A percentile compares a stretch with the other conserved stretches of the same genome.
Conservation (phyloP, 2,329 filamentous ascomycete species). For the Periconia digitata region DNA sequence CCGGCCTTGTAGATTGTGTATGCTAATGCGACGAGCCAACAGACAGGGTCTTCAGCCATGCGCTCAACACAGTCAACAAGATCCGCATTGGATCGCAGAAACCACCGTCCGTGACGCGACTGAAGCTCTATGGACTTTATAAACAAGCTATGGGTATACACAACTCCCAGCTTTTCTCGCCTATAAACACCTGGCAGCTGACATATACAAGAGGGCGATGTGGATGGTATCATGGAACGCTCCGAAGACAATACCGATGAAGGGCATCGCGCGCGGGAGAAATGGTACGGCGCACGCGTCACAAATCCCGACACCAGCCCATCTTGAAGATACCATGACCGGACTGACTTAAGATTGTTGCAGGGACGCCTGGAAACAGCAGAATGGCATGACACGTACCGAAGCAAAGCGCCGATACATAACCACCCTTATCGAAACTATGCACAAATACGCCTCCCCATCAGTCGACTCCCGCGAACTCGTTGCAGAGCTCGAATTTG, state of each 20-base stretch:
- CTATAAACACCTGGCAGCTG: constrained; percentile 7
- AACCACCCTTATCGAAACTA: constrained; percentile 89
- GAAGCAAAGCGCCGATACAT: constrained; percentile 95
- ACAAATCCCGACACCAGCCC: not conserved
- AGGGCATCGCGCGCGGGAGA: constrained; percentile 59
- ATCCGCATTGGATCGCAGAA: constrained; percentile 91
- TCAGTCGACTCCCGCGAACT: constrained; percentile 85
- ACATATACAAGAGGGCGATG: constrained; percentile 72
- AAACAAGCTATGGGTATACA: constrained; percentile 91
- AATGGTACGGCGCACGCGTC: constrained; percentile 59
- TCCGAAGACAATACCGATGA: constrained; percentile 59
- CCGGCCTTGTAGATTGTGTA: not conserved
- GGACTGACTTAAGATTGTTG: constrained; percentile 9
- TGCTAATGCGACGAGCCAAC: constrained; percentile 6
- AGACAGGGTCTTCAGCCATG: constrained; percentile 99
- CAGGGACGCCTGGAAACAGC: constrained; percentile 93
- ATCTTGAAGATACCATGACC: not conserved
- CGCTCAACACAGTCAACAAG: constrained; percentile 97
- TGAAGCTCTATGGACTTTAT: constrained; percentile 95
- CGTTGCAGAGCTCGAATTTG: constrained; percentile 94
- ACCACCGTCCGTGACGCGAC: constrained; percentile 79
- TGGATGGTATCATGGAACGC: constrained; percentile 88
- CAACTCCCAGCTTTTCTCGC: constrained; percentile 3
- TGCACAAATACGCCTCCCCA: constrained; percentile 89
- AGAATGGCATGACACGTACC: constrained; percentile 79